Base-by-base conservation (phyloP, 2,329 filamentous ascomycete genomes). In the Fusarium cyanostomum region DNA sequence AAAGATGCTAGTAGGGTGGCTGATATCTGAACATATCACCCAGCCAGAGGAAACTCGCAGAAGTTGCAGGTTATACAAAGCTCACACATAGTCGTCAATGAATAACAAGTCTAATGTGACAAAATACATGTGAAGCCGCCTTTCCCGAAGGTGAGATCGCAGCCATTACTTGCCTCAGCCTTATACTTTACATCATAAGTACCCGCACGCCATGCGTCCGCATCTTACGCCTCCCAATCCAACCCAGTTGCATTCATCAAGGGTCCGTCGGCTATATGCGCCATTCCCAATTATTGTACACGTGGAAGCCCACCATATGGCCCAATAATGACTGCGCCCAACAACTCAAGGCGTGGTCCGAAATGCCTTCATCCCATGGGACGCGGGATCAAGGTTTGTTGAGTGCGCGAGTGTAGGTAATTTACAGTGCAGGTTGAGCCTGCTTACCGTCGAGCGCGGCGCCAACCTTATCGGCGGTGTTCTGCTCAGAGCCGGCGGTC, bases 401-500 rank as follows among this genome's bases (percentile, higher is more conserved):
- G 34, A 54, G 44, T 30, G 55, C 35, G 28, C 48, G 42, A 51
- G 33, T 37, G 24, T 41, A 44, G 33, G n/a, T 49, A 30, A 21
- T 70, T 80, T 79, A 87, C 68, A 87, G 75, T 30, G 84, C 78
- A 39, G 83, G 78, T 75, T 84, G 81, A 35, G 78, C 77, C 61
- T 80, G 77, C 56, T 69, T 71, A 45, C 77, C 75, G 33, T 81
- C 82, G n/a, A 86, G 74, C 12, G 80, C 82, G 6, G 80, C 80
- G 39, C 79, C 79, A 35, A 86, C 74, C 70, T 81, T 79, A 39
- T 83, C 79, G 2, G 81, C 82, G 6, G 83, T 85, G 59, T 73
- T 78, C 50, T 72, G 72, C 46, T 76, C 78, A 5, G 73, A 70
- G 31, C 80, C 82, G 11, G 80, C 82, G 11, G 84, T 86, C 59